Base-by-base conservation (phyloP, 805 yeast genomes). In the Wickerhamomyces canadensis region DNA sequence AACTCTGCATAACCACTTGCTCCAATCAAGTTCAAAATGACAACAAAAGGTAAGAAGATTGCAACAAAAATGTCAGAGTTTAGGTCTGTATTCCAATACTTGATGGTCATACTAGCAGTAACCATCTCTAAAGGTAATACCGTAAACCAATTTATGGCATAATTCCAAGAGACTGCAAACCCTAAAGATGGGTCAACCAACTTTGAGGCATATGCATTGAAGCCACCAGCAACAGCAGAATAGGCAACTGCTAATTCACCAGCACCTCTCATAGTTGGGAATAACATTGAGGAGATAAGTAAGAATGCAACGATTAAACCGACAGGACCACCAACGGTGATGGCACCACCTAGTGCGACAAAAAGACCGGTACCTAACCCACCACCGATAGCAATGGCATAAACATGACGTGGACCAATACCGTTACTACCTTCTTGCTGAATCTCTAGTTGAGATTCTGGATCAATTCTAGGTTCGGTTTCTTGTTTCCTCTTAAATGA, bases 351-450 rank as follows among this genome's bases (percentile, higher is more conserved):
- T 34, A 72, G 63, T 48, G 81, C 82, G 35, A 77, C 77, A 44
- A 72, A 61, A 35, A 79, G 62, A 50, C 85, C 86, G 6, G 93
- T 80, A 53, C 95, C 96, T 42, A 85, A 80, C 42, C 88, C 79
- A 31, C 91, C 88, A 39, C 89, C 89, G 42, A 84, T 68, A 28
- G 93, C 86, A 49, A 84, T 80, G 78, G 34, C 27, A 9, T 9
- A 6, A 16, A 27, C 29, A 14, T 27, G 29, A 14, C 29, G 58
- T 47, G 16, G 7, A 8, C 17, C 7, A 11, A 19, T 30, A 10
- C 17, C 17, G 13, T 51, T 49, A 34, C 55, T 52, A 27, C 51
- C 51, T 37, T 51, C 37, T 27, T 17, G 29, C 13, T 7, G 15
- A 14, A 44, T 61, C 57, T 47, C 61, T 45, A 34, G 37, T 42